Base-by-base conservation (phyloP, 169 alveolate species). In the Plasmodium chabaudi region DNA sequence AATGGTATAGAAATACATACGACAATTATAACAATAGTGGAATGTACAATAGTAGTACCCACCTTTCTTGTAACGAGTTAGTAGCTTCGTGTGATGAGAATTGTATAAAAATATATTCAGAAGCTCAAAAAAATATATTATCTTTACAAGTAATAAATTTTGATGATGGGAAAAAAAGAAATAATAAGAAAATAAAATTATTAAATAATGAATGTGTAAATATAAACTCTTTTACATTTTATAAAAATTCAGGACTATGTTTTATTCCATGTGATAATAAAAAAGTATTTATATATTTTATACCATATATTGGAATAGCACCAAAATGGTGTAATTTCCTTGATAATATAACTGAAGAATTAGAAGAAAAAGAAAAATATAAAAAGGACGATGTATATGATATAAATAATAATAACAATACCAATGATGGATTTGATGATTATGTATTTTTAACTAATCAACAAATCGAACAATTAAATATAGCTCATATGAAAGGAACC, bases 251-350 rank as follows among this genome's bases (percentile, higher is more conserved):
- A 7, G 99, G 99, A 10, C 64, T 98, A 82, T 92, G 98, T 67
- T 96, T 97, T 89, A 95, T 96, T 9, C 98, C 98, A 1, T 95
- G 97, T 39, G 99, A 98, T 91, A 94, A 96, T 63, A 95, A 96
- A 39, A 96, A 98, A 88, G 94, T 98, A 0, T 99, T 98, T 46
- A 93, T 97, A 17, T 97, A 95, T 92, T 98, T 96, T 88, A 92
- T 97, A 6, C 99, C 99, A 12, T 89, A 92, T 72, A 88, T 98
- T 44, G 99, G 99, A 1, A 96, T 97, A 9, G 99, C 99, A 10
- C 99, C 99, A 56, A 96, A 89, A 23, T 98, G 99, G 99, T 97
- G 99, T 59, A 94, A 99, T 51, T 98, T 97, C 94, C 89, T 98
- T 60, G 99, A 98, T 79, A 96, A 95, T 82, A 93, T 98, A 39